Evolutionary conservation across 768 basidiomycete genomes (phyloP).

Genomic region (Leccinum arenicola): DNA sequence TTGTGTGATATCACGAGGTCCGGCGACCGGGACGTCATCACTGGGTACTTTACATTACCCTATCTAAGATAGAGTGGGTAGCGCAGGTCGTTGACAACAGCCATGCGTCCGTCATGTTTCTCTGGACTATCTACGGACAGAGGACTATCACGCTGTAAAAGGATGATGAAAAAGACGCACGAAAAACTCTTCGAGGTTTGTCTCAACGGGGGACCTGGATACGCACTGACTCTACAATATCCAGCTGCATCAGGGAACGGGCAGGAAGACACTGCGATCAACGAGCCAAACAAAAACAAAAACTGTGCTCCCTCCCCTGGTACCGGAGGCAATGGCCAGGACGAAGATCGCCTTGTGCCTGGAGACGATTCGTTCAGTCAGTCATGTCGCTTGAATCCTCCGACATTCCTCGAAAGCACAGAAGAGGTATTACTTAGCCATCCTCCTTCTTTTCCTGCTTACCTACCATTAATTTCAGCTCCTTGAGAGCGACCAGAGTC

Average conservation of each 20-base stretch:
- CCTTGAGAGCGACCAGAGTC: constrained; percentile 60
- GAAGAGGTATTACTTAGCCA: too few species aligned
- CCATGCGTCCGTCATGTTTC: constrained; percentile 25
- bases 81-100: constrained; percentile 31
- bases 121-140: constrained; percentile 18
- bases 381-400: too few species aligned
- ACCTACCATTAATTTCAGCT: constrained; percentile 42
- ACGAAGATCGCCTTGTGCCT: not conserved
- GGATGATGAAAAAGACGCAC: not conserved
- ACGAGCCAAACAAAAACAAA: not conserved
- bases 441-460: not conserved
- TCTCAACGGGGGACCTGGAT: not conserved
- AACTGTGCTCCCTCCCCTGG: not conserved
- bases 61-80: constrained; percentile 31
- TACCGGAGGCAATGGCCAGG: not conserved
- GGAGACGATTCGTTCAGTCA: too few species aligned
- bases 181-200: not conserved
- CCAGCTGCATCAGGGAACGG: not conserved
- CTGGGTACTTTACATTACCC: constrained; percentile 18
- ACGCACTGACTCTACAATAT: not conserved
- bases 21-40: constrained; percentile 9
- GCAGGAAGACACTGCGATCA: not conserved
- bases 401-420: too few species aligned
- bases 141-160: not conserved
- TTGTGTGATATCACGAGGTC: constrained; percentile 19